phyloP scores from a whole-genome alignment of 1,139 yeast species.

The Hansenula lynferdii region DNA sequence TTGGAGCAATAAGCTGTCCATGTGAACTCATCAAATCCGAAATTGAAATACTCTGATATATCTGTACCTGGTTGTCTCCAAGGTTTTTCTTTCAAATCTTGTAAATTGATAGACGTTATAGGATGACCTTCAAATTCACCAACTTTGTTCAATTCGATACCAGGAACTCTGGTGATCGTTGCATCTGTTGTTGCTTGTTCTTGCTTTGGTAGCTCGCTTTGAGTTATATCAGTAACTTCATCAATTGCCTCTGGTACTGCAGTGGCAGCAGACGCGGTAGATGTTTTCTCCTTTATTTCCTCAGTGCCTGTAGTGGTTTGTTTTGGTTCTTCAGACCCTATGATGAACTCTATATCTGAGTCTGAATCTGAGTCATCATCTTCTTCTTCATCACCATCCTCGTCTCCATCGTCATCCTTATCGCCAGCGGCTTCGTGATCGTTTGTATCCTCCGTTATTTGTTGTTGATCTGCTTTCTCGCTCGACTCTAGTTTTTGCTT shows the following conservation, averaged over 20 bases:
- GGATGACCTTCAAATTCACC: slow-evolving; percentile 84
- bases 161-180: slow-evolving; percentile 30
- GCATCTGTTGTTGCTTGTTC: slow-evolving; percentile 30
- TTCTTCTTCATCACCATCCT: slow-evolving; percentile 32
- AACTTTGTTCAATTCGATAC: slow-evolving; percentile 70
- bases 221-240: slow-evolving; percentile 12
- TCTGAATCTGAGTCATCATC: slow-evolving; percentile 42
- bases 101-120: slow-evolving; percentile 76
- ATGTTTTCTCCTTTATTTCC: slow-evolving; percentile 19
- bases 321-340: slow-evolving; percentile 41
- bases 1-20: slow-evolving; percentile 93
- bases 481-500: slow-evolving; percentile 3
- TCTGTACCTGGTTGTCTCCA: slow-evolving; percentile 99
- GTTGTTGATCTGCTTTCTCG: slow-evolving; percentile 25
- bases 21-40: slow-evolving; percentile 92
- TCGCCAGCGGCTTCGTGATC: slow-evolving; percentile 27
- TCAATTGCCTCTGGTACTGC: slow-evolving; percentile 24
- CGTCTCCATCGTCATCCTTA: slow-evolving; percentile 28
- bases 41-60: slow-evolving; percentile 88
- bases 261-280: slow-evolving; percentile 22
- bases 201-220: slow-evolving; percentile 12
- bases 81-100: slow-evolving; percentile 85
- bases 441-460: slow-evolving; percentile 11
- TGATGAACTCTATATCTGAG: slow-evolving; percentile 60
- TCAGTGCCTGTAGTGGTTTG: slow-evolving; percentile 30